Conservation (phyloP, 177 flowering plant species). For the Vitis hybrid region DNA sequence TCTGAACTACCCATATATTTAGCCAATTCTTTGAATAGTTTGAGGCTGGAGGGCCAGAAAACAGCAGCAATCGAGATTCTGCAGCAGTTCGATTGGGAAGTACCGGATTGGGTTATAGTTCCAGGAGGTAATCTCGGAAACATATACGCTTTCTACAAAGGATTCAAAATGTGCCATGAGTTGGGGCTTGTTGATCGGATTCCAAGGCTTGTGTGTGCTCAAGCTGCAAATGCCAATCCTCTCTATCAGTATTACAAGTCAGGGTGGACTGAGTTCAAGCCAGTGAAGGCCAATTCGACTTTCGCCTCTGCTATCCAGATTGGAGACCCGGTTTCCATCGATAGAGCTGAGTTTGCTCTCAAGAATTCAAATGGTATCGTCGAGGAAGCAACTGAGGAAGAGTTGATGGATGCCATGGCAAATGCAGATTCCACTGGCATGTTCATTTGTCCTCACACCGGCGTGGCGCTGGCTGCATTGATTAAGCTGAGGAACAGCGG, state of each 20-base stretch:
- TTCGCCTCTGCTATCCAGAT: conserved; percentile 26
- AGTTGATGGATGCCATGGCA: conserved; percentile 62
- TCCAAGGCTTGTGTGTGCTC: conserved; percentile 68
- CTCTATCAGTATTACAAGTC: conserved; percentile 51
- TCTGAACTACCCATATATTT: conserved; percentile 57
- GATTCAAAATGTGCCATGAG: conserved; percentile 65
- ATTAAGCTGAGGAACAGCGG: conserved; percentile 55
- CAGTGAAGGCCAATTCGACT: conserved; percentile 49
- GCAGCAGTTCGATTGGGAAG: conserved; percentile 78
- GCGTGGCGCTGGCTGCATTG: conserved; percentile 61
- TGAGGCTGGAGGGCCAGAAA: conserved; percentile 68
- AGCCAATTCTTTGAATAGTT: conserved; percentile 64
- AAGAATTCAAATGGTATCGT: conserved; percentile 52
- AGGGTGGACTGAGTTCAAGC: conserved; percentile 49
- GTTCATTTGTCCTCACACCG: conserved; percentile 69
- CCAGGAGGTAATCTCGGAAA: conserved; percentile 75
- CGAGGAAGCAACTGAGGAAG: conserved; percentile 71
- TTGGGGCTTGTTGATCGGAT: conserved; percentile 60
- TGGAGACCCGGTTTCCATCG: conserved; percentile 69
- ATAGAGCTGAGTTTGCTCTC: conserved; percentile 59
- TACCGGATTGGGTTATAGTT: conserved; percentile 71
- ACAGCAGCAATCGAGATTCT: conserved; percentile 67
- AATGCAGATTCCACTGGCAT: conserved; percentile 61
- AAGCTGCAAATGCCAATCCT: conserved; percentile 67
- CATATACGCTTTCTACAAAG: conserved; percentile 66